Evolutionary conservation across 371 early-diverging fungal genomes (phyloP).

Genomic region (Apophysomyces variabilis): DNA sequence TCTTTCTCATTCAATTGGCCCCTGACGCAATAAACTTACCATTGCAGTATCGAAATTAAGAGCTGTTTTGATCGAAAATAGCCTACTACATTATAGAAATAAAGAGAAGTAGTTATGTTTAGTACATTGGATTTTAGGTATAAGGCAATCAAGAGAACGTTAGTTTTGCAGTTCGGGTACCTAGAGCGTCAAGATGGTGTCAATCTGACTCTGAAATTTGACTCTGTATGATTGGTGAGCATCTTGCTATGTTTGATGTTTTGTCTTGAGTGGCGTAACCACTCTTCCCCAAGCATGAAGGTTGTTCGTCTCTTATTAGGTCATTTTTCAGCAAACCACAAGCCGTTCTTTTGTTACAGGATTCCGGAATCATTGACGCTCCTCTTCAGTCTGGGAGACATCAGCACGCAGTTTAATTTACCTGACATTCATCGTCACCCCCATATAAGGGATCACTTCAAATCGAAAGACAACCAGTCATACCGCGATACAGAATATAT

Average conservation of each 20-base stretch:
- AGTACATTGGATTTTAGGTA: no score
- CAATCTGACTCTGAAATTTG: no score
- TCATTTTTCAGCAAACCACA: conserved; percentile 16
- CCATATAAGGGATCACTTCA: conserved; percentile 11
- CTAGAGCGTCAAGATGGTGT: no score
- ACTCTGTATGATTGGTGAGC: no score
- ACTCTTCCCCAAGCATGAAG: conserved; percentile 18
- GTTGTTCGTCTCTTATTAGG: conserved; percentile 24
- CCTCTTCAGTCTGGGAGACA: conserved; percentile 25
- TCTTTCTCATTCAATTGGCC: no score
- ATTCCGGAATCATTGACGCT: conserved; percentile 16
- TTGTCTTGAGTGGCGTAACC: conserved; percentile 2
- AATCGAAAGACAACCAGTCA: conserved; percentile 20
- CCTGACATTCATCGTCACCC: conserved; percentile 28
- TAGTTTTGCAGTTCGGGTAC: no score
- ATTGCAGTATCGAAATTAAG: no score
- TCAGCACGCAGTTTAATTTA: conserved; percentile 22
- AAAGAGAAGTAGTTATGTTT: no score
- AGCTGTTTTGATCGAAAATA: no score
- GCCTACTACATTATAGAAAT: no score
- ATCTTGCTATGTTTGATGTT: background rate
- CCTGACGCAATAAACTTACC: no score
- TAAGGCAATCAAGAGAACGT: no score
- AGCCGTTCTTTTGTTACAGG: conserved; percentile 27
- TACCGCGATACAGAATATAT: conserved; percentile 21